These are phyloP conservation scores for Diaporthe sp. DNA, from an alignment of 2,329 filamentous ascomycete genomes.

Conservation along the genomic window DNA sequence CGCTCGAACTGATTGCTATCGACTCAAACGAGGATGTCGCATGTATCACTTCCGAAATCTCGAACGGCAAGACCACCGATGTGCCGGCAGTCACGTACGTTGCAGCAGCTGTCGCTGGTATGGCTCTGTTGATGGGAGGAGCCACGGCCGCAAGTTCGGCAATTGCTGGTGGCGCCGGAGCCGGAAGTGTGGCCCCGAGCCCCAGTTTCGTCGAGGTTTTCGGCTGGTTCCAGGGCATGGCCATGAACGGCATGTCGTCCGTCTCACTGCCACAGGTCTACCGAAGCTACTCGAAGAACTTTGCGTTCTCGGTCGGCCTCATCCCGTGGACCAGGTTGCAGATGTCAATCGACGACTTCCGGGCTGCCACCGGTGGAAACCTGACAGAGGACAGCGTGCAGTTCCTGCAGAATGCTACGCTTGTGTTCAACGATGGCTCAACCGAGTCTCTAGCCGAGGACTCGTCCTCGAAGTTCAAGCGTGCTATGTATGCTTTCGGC, in stretches of 20 bases:
- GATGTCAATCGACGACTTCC: constrained; percentile 85
- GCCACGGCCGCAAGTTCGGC: constrained; percentile 76
- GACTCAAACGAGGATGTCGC: constrained; percentile 74
- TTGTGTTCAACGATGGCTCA: constrained; percentile 76
- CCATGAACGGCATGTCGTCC: constrained; percentile 96
- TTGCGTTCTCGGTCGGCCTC: constrained; percentile 89
- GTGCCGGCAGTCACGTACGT: constrained; percentile 85
- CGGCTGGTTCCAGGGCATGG: constrained; percentile 92
- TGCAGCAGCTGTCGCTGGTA: constrained; percentile 87
- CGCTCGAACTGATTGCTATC: constrained; percentile 77
- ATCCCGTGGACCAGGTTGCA: constrained; percentile 88
- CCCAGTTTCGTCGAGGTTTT: constrained; percentile 90
- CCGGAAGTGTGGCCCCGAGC: constrained; percentile 74
- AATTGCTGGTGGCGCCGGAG: constrained; percentile 66
- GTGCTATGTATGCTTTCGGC: constrained; percentile 63
- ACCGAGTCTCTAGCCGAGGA: constrained; percentile 55
- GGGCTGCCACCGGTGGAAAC: constrained; percentile 85
- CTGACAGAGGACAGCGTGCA: constrained; percentile 83
- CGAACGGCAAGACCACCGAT: constrained; percentile 87
- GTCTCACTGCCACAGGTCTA: constrained; percentile 91
- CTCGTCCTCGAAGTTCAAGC: constrained; percentile 63
- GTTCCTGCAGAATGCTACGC: constrained; percentile 80
- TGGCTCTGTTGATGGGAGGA: constrained; percentile 81
- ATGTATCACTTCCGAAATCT: constrained; percentile 85
- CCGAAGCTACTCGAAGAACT: constrained; percentile 91